Base-by-base conservation (phyloP, 2,329 filamentous ascomycete species). In the Aspergillus sp. region DNA sequence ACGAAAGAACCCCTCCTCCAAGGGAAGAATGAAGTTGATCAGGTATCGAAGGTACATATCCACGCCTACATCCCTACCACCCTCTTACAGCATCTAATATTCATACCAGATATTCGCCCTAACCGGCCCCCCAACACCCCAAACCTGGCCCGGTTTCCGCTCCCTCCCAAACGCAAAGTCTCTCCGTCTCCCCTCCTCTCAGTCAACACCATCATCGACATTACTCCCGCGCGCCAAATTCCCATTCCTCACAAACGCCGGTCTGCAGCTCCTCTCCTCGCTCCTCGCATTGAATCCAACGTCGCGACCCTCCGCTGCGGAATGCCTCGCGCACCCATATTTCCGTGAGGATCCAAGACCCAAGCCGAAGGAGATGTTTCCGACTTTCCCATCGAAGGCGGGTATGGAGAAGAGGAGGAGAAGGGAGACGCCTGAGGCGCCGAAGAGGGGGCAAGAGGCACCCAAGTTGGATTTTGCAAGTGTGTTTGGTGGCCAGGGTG, bases 341-440 rank as follows among this genome's bases (percentile, higher is more conserved):
- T 99, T 99, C 74, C 80, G 75, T 17, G 93, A 98, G 76, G 89
- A 96, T 65, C 95, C 95, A 1, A 90, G 90, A 60, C 91, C 93
- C 1, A 98, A 98, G 77, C 87, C 89, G 7, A 89, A 91, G 71
- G 89, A 89, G 67, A 89, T 99, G 87, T 98, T 99, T 71, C 95
- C 95, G 2, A 98, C 95, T 0, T 99, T 98, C 72, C 95, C 95
- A 0, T 95, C 90, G 67, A 97, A 96, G 75, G 95, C 95, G 0
- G 91, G 92, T 1, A 90, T 95, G 79, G 95, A 99, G 80, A 89
- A 87, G 69, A 81, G 92, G 65, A 80, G 90, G 62, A 81, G 85
- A 39, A 81, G 84, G 59, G 86, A 87, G 59, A 93, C 88, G 62
- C 95, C 95, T 1, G 88, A 92, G 73, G 95, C 95, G 6, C 95